A percentile compares a stretch with the other conserved stretches of the same genome.
phyloP scores from a whole-genome alignment of 2,329 filamentous ascomycete genomes.

The Rhynchosporium graminicola region DNA sequence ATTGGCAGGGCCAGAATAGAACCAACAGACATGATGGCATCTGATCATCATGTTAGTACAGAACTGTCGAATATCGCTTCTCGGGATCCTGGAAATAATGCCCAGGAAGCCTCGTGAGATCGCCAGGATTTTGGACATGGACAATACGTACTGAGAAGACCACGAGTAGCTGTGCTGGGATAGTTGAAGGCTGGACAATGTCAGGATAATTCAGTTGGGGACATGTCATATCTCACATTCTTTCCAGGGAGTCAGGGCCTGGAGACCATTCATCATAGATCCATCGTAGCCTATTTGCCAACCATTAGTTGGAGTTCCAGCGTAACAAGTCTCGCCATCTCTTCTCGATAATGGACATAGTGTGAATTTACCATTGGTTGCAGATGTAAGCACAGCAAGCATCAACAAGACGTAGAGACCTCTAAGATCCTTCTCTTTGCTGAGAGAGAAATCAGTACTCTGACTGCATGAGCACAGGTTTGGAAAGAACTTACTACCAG shows the following conservation, averaged over 20 bases:
- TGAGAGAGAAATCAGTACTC: too few species aligned
- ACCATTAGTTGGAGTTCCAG: neutral
- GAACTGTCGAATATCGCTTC: neutral
- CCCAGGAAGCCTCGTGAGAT: neutral
- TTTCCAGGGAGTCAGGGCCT: conserved; percentile 48
- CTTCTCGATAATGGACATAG: neutral
- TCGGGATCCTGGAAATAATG: neutral
- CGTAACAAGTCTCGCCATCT: neutral
- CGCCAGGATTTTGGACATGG: neutral
- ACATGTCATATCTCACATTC: conserved; percentile 48
- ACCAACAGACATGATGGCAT: conserved; percentile 52
- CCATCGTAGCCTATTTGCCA: conserved; percentile 39
- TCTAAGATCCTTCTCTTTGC: conserved; percentile 55
- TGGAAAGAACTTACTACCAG: too few species aligned
- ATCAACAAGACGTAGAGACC: conserved; percentile 53
- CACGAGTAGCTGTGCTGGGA: conserved; percentile 42
- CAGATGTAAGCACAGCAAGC: conserved; percentile 45
- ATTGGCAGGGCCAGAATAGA: conserved; percentile 49
- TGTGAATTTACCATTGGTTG: conserved; percentile 45
- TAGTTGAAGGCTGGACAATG: conserved; percentile 38
- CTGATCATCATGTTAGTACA: neutral
- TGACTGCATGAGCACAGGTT: too few species aligned
- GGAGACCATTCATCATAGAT: conserved; percentile 50
- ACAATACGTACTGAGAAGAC: conserved; percentile 42
- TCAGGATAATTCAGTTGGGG: conserved; percentile 43